These are phyloP conservation scores for Mimosa pudica DNA, from an alignment of 306 rosid species.

Conservation along the genomic window DNA sequence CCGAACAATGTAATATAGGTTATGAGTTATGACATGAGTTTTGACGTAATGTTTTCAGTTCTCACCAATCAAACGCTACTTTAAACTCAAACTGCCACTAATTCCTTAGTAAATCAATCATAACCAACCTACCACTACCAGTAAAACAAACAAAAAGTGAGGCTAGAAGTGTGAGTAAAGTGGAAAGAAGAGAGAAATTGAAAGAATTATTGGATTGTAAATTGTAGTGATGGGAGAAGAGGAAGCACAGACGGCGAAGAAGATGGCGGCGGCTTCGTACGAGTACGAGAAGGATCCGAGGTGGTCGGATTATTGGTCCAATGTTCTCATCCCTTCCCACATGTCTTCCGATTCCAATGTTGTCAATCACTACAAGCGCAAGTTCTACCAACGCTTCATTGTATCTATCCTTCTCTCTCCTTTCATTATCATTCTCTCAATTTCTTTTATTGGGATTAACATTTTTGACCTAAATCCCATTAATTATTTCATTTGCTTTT, in stretches of 20 bases:
- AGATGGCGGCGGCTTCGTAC: constrained; percentile 75
- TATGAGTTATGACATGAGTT: no score
- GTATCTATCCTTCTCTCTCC: constrained; percentile 38
- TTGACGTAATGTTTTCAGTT: no score
- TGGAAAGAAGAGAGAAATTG: not conserved
- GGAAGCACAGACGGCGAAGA: constrained; percentile 74
- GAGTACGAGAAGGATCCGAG: constrained; percentile 84
- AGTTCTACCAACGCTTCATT: constrained; percentile 86
- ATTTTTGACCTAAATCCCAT: not conserved
- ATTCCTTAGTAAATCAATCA: no score
- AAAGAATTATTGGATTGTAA: not conserved
- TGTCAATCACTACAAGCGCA: constrained; percentile 78
- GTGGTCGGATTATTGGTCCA: constrained; percentile 92
- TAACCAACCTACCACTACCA: no score
- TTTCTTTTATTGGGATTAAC: no score
- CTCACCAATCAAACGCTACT: no score
- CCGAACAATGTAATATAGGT: no score
- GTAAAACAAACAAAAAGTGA: not conserved
- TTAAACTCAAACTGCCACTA: no score
- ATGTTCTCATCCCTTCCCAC: constrained; percentile 81
- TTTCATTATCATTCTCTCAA: no score
- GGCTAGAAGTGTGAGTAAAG: not conserved
- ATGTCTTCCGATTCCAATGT: constrained; percentile 72
- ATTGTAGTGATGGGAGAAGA: constrained; percentile 61
- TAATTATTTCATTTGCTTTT: not conserved